Percentiles rank a stretch among this genome's conserved stretches.
Evolutionary conservation across 2,329 filamentous ascomycete genomes (phyloP).

Genomic region (Parastagonospora nodorum): DNA sequence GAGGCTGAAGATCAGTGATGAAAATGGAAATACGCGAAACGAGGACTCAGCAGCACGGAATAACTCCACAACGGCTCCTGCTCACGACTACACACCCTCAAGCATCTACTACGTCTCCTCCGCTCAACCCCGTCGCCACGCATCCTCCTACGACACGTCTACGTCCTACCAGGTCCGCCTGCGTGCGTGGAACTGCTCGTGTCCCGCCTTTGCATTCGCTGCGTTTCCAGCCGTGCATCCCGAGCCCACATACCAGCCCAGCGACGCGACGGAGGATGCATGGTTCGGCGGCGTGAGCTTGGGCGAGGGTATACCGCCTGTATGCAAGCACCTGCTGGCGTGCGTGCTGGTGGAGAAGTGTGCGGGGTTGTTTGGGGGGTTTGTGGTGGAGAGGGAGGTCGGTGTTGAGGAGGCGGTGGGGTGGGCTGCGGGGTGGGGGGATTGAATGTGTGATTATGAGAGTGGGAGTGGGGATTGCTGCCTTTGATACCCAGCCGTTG

Average conservation of each 20-base stretch:
- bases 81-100: neutral
- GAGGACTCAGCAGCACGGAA: neutral
- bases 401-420: slow-evolving; percentile 73
- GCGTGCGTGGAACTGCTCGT: slow-evolving; percentile 84
- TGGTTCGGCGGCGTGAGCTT: slow-evolving; percentile 53
- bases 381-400: slow-evolving; percentile 61
- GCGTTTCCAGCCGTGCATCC: slow-evolving; percentile 58
- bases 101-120: slow-evolving; percentile 69
- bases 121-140: slow-evolving; percentile 47
- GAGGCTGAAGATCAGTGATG: slow-evolving; percentile 46
- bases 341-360: slow-evolving; percentile 76
- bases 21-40: neutral
- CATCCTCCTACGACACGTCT: slow-evolving; percentile 31
- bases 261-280: neutral
- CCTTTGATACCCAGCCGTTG: slow-evolving; percentile 24
- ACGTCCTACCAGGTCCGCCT: slow-evolving; percentile 72
- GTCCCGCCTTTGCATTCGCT: slow-evolving; percentile 79
- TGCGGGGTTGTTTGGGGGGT: slow-evolving; percentile 59
- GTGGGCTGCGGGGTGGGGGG: slow-evolving; percentile 56
- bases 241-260: slow-evolving; percentile 10
- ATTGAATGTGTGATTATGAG: slow-evolving; percentile 26
- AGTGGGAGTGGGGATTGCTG: neutral
- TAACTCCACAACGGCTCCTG: neutral
- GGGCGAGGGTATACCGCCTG: slow-evolving; percentile 53
- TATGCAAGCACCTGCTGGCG: slow-evolving; percentile 91